A percentile compares a stretch with the other conserved stretches of the same genome.
Evolutionary conservation across 202 grass and related monocot genomes (phyloP).

Genomic region (Sporobolus alterniflorus): DNA sequence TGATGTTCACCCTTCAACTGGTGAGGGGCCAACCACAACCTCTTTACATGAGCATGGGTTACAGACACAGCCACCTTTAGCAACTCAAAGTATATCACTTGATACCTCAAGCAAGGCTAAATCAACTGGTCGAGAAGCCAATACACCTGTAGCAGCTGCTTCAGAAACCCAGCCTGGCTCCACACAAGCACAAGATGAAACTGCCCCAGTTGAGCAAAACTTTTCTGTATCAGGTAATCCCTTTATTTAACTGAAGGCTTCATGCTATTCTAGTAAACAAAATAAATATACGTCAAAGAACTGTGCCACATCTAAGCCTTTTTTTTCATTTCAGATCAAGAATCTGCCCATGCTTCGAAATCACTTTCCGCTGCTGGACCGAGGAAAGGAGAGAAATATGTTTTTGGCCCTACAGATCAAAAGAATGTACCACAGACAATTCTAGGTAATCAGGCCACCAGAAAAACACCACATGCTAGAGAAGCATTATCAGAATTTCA

Average conservation of each 20-base stretch:
- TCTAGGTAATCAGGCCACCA: not conserved
- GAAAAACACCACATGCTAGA: not conserved
- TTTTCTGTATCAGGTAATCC: not conserved
- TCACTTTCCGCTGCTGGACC: not conserved
- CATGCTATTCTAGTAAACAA: not conserved
- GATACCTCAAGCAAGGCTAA: constrained; percentile 1
- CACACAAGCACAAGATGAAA: not conserved
- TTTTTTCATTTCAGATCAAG: constrained; percentile 19
- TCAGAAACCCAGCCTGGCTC: constrained; percentile 12
- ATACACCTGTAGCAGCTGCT: constrained; percentile 4
- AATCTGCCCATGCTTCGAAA: not conserved
- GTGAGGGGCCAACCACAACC: not conserved
- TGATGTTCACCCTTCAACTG: not conserved
- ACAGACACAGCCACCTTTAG: not conserved
- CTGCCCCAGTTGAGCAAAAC: not conserved
- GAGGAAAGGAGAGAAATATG: not conserved
- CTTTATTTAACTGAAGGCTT: not conserved
- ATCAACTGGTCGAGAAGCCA: constrained; percentile 19
- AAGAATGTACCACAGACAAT: not conserved
- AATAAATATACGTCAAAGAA: not conserved
- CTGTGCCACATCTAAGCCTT: not conserved
- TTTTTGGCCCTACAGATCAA: not conserved
- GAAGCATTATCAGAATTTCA: not conserved
- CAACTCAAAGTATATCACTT: constrained; percentile 9
- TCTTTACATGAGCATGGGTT: not conserved